Evolutionary conservation across 345 rosid species (phyloP), one percentile per base, ranked within the genome.

Genomic region (Populus euphratica): DNA sequence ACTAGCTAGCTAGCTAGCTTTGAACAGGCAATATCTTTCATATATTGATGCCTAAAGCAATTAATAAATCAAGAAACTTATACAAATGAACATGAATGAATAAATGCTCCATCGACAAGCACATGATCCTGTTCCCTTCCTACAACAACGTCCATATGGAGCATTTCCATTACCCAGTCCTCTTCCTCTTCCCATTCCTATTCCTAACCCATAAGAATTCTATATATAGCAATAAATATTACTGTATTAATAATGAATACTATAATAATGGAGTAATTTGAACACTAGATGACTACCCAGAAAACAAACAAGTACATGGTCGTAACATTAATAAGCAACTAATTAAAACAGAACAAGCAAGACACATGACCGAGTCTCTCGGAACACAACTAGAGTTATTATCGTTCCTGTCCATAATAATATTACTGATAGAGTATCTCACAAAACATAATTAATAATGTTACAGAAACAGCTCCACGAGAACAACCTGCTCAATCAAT

Each of bases 31-130:
- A 62, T 79, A 54, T 52, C 65, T 63, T 66, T 43, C 73, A 54
- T 41, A 13, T 39, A 9, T 49, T 13, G 8, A 27, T 2, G 23
- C 16, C 21, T 29, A 3, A 17, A 66, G 23, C 20, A 43, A 59
- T 56, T 13, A 27, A 23, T 18, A 75, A 72, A 79, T 67, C 65
- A 79, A 38, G 68, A 71, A 71, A 73, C 63, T 66, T 67, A 69
- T 66, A 39, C 64, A 81, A 79, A 80, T 73, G 84, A 86, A 65
- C 81, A 68, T 78, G 75, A 83, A 79, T 88, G 76, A 84, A 76
- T 88, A 86, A 90, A 86, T 88, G 89, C 86, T 77, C 86, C 87
- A 86, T 86, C 49, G 84, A 82, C 87, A 72, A 73, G 88, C 92
- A 87, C 93, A 89, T 89, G 94, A 69, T 73, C 41, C 72, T 88